Base-by-base conservation (phyloP, 2,329 filamentous ascomycete genomes). In the Aureobasidium uvarum region DNA sequence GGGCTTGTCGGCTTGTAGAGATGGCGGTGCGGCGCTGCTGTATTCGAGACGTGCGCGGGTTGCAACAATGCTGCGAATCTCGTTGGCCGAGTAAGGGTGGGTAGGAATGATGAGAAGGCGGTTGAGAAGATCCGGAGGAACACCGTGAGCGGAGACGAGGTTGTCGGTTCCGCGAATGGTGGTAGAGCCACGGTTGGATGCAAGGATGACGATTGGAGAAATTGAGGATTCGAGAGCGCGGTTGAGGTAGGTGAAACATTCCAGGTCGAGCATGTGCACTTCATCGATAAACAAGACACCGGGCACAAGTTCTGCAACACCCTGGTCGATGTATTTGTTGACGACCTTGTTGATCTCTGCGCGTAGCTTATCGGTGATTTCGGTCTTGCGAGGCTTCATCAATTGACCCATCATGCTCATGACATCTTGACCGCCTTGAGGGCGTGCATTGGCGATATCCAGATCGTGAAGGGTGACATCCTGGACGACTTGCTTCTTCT, bases 351-450 rank as follows among this genome's bases (percentile, higher is more conserved):
- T 97, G 81, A 99, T 98, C 81, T 99, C 95, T 65, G 86, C 83
- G 67, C 95, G 87, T 74, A 99, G 82, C 82, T 99, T 99, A 79
- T 99, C 95, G 36, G 95, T 99, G 74, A 99, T 98, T 78, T 99
- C 95, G 6, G 95, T 99, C 88, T 97, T 97, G 83, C 96, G 96
- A 68, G 95, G 95, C 85, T 98, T 98, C 92, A 98, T 97, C 74
- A 99, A 81, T 79, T 99, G 95, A 73, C 95, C 95, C 94, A 99
- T 98, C 95, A 99, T 98, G 81, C 93, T 97, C 93, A 99, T 98
- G 70, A 99, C 96, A 77, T 99, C 95, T 82, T 99, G 95, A 51
- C 95, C 95, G 62, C 95, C 95, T 81, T 98, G 92, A 5, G 95
- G 95, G 73, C 94, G 84, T 16, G 95, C 90, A 74, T 99, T 99